Base-by-base conservation (phyloP, 2,329 filamentous ascomycete species). In the Aspergillus chevalieri region DNA sequence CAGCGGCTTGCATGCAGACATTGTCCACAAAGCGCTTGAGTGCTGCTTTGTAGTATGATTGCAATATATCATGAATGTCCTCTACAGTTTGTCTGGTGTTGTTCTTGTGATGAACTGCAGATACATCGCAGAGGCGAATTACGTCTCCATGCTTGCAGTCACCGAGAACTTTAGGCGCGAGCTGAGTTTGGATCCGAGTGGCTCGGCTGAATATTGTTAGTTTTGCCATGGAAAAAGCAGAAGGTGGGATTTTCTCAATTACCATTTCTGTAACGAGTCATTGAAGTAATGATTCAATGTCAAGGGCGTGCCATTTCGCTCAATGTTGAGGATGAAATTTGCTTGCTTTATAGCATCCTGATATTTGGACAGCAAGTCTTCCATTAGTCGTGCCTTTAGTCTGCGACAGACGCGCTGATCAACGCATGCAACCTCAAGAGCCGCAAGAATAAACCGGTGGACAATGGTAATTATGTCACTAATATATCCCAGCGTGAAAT, bases 11-110 rank as follows among this genome's bases (percentile, higher is more conserved):
- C 52, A 77, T 75, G 57, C 74, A 82, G 1, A 89, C 64, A 3
- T 72, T 77, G 55, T 88, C 84, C 1, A 85, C 75, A 50, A 88
- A 85, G 0, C 82, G 76, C 57, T 79, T 79, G 10, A 71, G 72
- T 0, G 82, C 74, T 1, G 85, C 77, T 22, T 78, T 73, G 67
- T 87, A 86, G 63, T 84, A 87, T 2, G 77, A 73, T 21, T 72
- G 59, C 0, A 87, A 69, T 1, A 80, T 77, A 51, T 86, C 78
- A 48, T 85, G 80, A 4, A 87, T 76, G 6, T 81, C 74, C 24
- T 77, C 70, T 1, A 55, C 43, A 0, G 56, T 57, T 2, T 56
- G 48, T 3, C 55, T 8, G 2, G 26, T 17, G 30, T 60, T 64
- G 39, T 52, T 57, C 49, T 36, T 36, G 34, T 36, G 0, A 15